Percentiles rank a stretch among this genome's conserved stretches.
These are phyloP conservation scores for Hansenula lynferdii DNA, from an alignment of 1,139 yeast genomes.

Conservation along the genomic window DNA sequence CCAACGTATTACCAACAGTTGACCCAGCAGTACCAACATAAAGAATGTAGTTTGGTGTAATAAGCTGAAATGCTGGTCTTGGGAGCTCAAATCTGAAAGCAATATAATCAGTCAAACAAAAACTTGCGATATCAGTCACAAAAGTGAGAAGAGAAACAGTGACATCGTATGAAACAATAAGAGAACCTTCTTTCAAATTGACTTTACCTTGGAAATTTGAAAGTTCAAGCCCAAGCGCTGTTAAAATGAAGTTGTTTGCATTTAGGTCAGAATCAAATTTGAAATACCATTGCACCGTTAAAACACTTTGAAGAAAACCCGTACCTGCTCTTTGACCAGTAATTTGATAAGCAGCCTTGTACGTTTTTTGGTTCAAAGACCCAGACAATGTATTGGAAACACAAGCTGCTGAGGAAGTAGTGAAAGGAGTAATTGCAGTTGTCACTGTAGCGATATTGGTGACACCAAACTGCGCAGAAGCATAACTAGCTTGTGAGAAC, in stretches of 20 bases:
- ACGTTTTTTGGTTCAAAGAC: slow-evolving; percentile 5
- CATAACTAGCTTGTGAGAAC: neutral
- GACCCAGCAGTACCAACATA: slow-evolving; percentile 7
- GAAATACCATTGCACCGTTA: slow-evolving; percentile 16
- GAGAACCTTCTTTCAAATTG: slow-evolving; percentile 12
- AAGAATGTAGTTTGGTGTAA: slow-evolving; percentile 13
- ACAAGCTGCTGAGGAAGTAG: slow-evolving; percentile 6
- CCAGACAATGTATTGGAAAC: slow-evolving; percentile 3
- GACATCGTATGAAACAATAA: slow-evolving; percentile 7
- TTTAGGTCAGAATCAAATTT: slow-evolving; percentile 7
- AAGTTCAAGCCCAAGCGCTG: slow-evolving; percentile 7
- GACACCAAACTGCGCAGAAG: neutral
- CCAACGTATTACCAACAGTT: neutral
- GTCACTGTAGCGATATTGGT: neutral
- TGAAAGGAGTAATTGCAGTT: neutral
- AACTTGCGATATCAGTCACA: slow-evolving; percentile 1
- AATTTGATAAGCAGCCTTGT: slow-evolving; percentile 6
- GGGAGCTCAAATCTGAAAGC: slow-evolving; percentile 5
- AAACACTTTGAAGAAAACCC: neutral
- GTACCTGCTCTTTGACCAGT: slow-evolving; percentile 4
- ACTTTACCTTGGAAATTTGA: slow-evolving; percentile 8
- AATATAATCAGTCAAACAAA: slow-evolving; percentile 12
- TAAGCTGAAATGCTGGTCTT: slow-evolving; percentile 1
- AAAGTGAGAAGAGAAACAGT: slow-evolving; percentile 1
- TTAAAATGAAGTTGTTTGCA: slow-evolving; percentile 9